phyloP scores from a whole-genome alignment of 345 rosid species.

The Schrenkiella parvula region DNA sequence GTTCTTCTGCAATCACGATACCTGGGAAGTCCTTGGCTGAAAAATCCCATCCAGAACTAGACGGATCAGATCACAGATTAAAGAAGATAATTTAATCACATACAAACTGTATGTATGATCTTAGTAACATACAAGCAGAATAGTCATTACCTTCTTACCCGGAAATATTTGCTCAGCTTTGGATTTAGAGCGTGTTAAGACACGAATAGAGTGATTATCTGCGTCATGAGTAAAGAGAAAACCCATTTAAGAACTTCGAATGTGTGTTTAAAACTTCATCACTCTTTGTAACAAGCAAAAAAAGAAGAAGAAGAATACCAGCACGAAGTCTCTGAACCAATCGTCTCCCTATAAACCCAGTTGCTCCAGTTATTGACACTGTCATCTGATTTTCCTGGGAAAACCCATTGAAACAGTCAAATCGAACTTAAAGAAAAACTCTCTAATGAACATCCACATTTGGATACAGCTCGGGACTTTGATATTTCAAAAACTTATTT shows the following conservation, averaged over 20 bases:
- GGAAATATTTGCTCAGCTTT: conserved; percentile 87
- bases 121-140: conserved; percentile 9
- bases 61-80: conserved; percentile 13
- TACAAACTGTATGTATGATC: background rate
- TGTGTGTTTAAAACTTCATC: background rate
- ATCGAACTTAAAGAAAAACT: background rate
- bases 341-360: conserved; percentile 84
- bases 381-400: conserved; percentile 59
- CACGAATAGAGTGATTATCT: conserved; percentile 65
- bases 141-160: conserved; percentile 89
- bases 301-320: conserved; percentile 49
- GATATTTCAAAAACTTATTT: background rate
- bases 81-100: background rate
- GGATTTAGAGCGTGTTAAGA: conserved; percentile 85
- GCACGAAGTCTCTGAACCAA: conserved; percentile 75
- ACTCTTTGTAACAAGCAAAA: background rate
- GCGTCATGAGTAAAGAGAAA: conserved; percentile 18
- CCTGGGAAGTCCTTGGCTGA: conserved; percentile 71
- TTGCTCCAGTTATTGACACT: conserved; percentile 89
- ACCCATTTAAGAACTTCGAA: background rate
- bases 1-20: conserved; percentile 65
- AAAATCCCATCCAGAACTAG: background rate
- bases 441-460: background rate
- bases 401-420: background rate
- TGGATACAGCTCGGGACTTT: background rate